Percentiles rank a stretch among this genome's conserved stretches.
Evolutionary conservation across 2,329 filamentous ascomycete genomes (phyloP).

Genomic region (Nemania bipapillata): DNA sequence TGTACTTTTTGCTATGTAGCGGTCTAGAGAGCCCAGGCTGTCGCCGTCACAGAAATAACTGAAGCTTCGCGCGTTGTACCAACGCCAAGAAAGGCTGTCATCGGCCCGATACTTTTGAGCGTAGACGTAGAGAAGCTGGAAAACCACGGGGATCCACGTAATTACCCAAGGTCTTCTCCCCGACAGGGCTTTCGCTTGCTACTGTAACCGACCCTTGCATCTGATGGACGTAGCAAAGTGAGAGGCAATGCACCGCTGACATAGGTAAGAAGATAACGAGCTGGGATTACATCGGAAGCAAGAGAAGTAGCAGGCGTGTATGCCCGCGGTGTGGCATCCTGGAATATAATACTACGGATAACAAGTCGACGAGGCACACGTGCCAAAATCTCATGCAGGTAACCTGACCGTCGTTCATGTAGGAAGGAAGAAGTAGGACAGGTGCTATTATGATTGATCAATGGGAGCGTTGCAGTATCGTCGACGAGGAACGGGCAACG

Average conservation of each 20-base stretch:
- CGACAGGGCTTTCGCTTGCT: slow-evolving; percentile 8
- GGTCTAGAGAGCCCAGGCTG: not conserved
- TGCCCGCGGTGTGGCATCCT: slow-evolving; percentile 24
- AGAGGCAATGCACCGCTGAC: slow-evolving; percentile 1
- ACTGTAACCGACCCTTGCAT: slow-evolving; percentile 18
- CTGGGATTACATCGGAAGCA: slow-evolving; percentile 27
- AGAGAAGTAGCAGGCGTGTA: slow-evolving; percentile 21
- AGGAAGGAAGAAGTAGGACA: slow-evolving; percentile 22
- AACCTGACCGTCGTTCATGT: slow-evolving; percentile 23
- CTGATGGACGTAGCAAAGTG: slow-evolving; percentile 3
- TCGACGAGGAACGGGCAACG: not conserved
- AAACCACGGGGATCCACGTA: slow-evolving; percentile 15
- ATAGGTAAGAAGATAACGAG: slow-evolving; percentile 11
- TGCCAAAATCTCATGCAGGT: slow-evolving; percentile 33
- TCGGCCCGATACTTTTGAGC: slow-evolving; percentile 34
- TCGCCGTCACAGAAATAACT: slow-evolving; percentile 8
- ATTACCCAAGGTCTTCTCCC: slow-evolving; percentile 2
- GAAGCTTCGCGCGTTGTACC: slow-evolving; percentile 23
- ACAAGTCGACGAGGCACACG: slow-evolving; percentile 28
- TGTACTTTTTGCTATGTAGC: slow-evolving; percentile 13
- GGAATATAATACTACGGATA: slow-evolving; percentile 26
- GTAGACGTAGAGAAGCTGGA: slow-evolving; percentile 16
- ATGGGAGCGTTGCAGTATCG: slow-evolving; percentile 2
- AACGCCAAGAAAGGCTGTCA: slow-evolving; percentile 26
- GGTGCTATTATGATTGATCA: not conserved